phyloP scores from a whole-genome alignment of 1,139 yeast species.

The Pichia sp. region DNA sequence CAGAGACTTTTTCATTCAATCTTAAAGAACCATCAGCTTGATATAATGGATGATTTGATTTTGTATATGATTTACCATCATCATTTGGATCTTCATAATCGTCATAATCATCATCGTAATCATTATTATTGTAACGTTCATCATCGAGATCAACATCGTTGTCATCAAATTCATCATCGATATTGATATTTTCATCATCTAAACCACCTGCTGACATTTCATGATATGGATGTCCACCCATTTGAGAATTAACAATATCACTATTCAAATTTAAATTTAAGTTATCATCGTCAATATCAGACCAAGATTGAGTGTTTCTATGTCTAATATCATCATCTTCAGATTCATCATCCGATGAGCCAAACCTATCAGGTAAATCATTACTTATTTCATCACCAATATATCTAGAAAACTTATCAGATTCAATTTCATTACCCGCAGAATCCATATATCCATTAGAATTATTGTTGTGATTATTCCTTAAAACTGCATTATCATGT shows the following conservation, averaged over 20 bases:
- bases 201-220: slow-evolving; percentile 26
- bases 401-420: slow-evolving; percentile 62
- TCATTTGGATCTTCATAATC: slow-evolving; percentile 77
- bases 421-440: slow-evolving; percentile 28
- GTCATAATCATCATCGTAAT: slow-evolving; percentile 38
- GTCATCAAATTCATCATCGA: slow-evolving; percentile 15
- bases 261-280: slow-evolving; percentile 10
- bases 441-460: slow-evolving; percentile 25
- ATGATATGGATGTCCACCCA: slow-evolving; percentile 30
- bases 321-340: slow-evolving; percentile 38
- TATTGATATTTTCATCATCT: slow-evolving; percentile 18
- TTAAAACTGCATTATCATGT: slow-evolving; percentile 12
- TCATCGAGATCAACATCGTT: slow-evolving; percentile 42
- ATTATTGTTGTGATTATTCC: slow-evolving; percentile 2
- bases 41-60: slow-evolving; percentile 53
- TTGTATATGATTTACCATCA: slow-evolving; percentile 70
- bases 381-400: slow-evolving; percentile 75
- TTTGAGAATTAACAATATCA: slow-evolving; percentile 18
- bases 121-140: slow-evolving; percentile 4
- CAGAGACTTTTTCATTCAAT: slow-evolving; percentile 17
- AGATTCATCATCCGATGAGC: slow-evolving; percentile 46
- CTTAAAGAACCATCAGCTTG: slow-evolving; percentile 30
- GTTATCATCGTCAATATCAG: slow-evolving; percentile 5
- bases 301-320: slow-evolving; percentile 20
- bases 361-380: slow-evolving; percentile 52